Base-by-base conservation (phyloP, 2,329 filamentous ascomycete genomes). In the Leptodontidium sp. region DNA sequence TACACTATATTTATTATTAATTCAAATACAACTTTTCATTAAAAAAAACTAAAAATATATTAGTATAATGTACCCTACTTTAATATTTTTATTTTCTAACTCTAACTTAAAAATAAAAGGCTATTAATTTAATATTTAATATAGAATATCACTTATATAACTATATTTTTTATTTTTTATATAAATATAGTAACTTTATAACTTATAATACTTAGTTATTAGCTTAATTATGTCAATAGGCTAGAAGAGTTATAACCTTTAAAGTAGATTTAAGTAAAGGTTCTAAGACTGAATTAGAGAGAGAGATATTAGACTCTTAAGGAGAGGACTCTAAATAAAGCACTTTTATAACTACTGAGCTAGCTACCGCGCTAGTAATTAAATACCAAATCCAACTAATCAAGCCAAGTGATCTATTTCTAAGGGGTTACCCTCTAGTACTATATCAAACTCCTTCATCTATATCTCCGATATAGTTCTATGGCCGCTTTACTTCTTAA, bases 1-100 rank as follows among this genome's bases (percentile, higher is more conserved):
- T 45, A 17, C 40, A 7, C 14, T 45, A 45, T 45, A 45, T 45
- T 45, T 45, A 17, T 45, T 45, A 45, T 45, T 45, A 45, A 45
- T 45, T 45, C 40, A 45, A 45, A 45, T 45, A 45, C 11, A 45
- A 17, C 5, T 45, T 45, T 45, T 45, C 40, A 45, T 45, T 45
- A 45, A 45, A 45, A 45, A 45, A 45, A 17, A 45, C 40, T 45
- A 45, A 45, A 45, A 45, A 45, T 45, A 45, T 45, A 45, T 45
- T 45, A 45, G 14, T 45, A 45, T 45, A 45, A 45, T 45, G 11
- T 45, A 45, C 11, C 40, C 11, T 45, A 17, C 11, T 45, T 45
- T 45, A 45, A 45, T 45, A 45, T 45, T 45, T 45, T 45, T 45
- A 45, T 45, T 45, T 45, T 45, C 40, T 45, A 45, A 45, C 5